Conservation (phyloP, 805 yeast species). For the Sugiyamaella valdiviana region DNA sequence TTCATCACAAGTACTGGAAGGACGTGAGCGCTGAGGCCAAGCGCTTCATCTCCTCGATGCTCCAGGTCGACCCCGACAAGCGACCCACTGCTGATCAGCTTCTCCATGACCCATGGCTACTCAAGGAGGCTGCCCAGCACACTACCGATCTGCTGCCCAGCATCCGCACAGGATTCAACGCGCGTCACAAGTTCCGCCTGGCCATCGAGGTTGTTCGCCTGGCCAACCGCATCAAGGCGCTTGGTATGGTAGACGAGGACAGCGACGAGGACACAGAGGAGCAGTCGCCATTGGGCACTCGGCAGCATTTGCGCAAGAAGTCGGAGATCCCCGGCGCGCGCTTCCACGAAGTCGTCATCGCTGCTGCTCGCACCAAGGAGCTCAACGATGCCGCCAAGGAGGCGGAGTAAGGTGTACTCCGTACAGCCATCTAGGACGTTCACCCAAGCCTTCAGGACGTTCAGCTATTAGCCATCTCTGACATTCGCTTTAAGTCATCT, state of each 20-base stretch:
- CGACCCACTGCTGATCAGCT: slow-evolving; percentile 67
- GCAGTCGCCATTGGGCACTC: not conserved
- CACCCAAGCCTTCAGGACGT: too few species aligned
- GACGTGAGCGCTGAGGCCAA: slow-evolving; percentile 76
- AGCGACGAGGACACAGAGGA: slow-evolving; percentile 49
- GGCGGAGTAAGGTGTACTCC: too few species aligned
- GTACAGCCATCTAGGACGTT: too few species aligned
- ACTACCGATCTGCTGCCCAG: slow-evolving; percentile 69
- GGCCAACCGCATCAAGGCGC: slow-evolving; percentile 67
- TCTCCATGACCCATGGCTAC: slow-evolving; percentile 70
- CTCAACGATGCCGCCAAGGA: slow-evolving; percentile 16
- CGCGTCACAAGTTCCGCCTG: slow-evolving; percentile 74
- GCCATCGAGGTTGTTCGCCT: slow-evolving; percentile 81
- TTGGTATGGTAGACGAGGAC: slow-evolving; percentile 46
- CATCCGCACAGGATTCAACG: slow-evolving; percentile 75
- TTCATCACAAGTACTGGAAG: slow-evolving; percentile 84
- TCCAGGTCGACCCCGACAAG: slow-evolving; percentile 58
- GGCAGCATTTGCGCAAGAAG: not conserved
- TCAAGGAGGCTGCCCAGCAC: slow-evolving; percentile 38
- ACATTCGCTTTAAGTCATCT: too few species aligned
- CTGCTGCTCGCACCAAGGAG: slow-evolving; percentile 59
- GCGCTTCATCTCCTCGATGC: slow-evolving; percentile 62
- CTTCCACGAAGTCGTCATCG: slow-evolving; percentile 63
- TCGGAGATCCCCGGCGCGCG: slow-evolving; percentile 13
- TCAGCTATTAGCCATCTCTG: too few species aligned